Percentiles rank a stretch among this genome's conserved stretches.
These are phyloP conservation scores for Metschnikowia koreensis DNA, from an alignment of 805 yeast species.

Conservation along the genomic window DNA sequence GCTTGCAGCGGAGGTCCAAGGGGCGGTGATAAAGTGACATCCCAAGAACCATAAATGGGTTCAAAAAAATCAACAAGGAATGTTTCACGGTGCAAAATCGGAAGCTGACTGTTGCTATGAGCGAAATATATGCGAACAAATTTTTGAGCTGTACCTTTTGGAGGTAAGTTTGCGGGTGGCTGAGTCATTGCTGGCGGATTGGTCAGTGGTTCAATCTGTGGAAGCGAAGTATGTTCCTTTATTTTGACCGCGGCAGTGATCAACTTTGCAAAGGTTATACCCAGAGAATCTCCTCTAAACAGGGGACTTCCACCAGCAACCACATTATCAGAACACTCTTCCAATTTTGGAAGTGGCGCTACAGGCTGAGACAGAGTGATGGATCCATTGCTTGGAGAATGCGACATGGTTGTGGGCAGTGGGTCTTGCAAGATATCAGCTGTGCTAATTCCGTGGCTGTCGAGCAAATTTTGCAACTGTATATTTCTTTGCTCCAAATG, in stretches of 20 bases:
- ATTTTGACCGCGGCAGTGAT: slow-evolving; percentile 76
- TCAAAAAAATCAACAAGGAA: slow-evolving; percentile 65
- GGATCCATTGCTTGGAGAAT: background rate
- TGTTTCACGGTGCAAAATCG: slow-evolving; percentile 77
- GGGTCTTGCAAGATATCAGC: background rate
- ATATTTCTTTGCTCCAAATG: slow-evolving; percentile 67
- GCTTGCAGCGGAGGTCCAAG: slow-evolving; percentile 11
- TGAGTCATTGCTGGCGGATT: slow-evolving; percentile 13
- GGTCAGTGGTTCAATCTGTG: slow-evolving; percentile 14
- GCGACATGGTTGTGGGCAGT: background rate
- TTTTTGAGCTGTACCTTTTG: slow-evolving; percentile 66
- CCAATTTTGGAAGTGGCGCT: background rate
- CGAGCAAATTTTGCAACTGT: slow-evolving; percentile 45
- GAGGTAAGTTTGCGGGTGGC: slow-evolving; percentile 57
- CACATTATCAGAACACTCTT: background rate
- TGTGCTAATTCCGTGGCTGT: background rate
- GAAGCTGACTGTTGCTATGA: slow-evolving; percentile 80
- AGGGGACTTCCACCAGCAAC: background rate
- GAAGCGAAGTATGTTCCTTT: slow-evolving; percentile 20
- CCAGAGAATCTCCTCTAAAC: slow-evolving; percentile 21
- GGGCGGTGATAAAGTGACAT: slow-evolving; percentile 48
- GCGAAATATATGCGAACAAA: slow-evolving; percentile 66
- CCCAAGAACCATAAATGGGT: slow-evolving; percentile 74
- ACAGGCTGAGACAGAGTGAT: background rate
- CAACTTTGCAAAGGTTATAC: slow-evolving; percentile 58